A percentile compares a stretch with the other conserved stretches of the same genome.
These are phyloP conservation scores for Backusella luteola DNA, from an alignment of 192 early-diverging fungal species.

Conservation along the genomic window DNA sequence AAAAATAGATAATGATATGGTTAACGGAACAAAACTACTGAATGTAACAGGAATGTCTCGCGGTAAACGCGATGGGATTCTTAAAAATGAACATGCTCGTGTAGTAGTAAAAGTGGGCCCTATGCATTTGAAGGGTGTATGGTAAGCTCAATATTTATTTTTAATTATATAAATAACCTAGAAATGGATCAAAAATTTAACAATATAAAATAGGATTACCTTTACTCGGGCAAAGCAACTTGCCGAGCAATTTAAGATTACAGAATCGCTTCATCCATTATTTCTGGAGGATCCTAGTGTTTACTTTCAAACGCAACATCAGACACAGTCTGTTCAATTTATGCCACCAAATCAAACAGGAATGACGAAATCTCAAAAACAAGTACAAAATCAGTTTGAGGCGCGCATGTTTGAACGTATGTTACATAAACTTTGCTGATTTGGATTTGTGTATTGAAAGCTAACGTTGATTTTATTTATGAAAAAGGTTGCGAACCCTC, in stretches of 20 bases:
- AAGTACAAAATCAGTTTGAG: constrained; percentile 1
- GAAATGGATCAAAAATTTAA: constrained; percentile 14
- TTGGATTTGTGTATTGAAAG: not conserved
- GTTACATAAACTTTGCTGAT: not conserved
- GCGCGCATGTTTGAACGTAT: not conserved
- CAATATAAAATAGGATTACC: constrained; percentile 45
- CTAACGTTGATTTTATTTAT: not conserved
- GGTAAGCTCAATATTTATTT: constrained; percentile 31
- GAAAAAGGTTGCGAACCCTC: not conserved
- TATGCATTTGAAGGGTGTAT: constrained; percentile 73
- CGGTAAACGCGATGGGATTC: constrained; percentile 66
- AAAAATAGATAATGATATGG: constrained; percentile 64
- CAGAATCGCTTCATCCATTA: constrained; percentile 68
- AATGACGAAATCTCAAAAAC: not conserved
- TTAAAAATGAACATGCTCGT: constrained; percentile 70
- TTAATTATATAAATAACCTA: not conserved
- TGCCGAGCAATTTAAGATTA: constrained; percentile 70
- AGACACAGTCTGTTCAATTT: not conserved
- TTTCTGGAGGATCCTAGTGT: constrained; percentile 70
- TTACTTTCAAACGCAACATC: constrained; percentile 38
- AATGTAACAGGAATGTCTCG: constrained; percentile 70
- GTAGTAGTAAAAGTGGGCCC: constrained; percentile 68
- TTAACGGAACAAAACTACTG: constrained; percentile 70
- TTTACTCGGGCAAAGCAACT: constrained; percentile 62
- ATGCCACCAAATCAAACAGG: not conserved